Conservation (phyloP, 1,139 yeast species). For the Zygotorulaspora mrakii region DNA sequence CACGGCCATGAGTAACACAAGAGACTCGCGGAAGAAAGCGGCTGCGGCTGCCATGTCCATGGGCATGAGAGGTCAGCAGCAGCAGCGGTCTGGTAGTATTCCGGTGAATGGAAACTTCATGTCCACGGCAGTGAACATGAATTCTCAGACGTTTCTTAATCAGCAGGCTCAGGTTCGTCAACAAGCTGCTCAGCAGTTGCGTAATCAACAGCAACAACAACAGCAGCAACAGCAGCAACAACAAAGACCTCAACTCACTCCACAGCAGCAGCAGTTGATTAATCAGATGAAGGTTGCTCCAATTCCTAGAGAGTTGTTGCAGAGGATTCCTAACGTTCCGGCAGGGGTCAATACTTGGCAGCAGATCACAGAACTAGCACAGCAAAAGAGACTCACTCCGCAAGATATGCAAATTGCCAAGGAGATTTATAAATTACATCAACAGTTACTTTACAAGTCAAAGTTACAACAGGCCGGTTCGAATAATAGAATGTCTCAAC, state of each 20-base stretch:
- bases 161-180: slow-evolving; percentile 53
- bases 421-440: slow-evolving; percentile 40
- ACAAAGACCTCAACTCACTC: slow-evolving; percentile 34
- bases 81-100: slow-evolving; percentile 19
- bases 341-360: slow-evolving; percentile 82
- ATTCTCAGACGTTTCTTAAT: slow-evolving; percentile 43
- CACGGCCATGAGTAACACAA: slow-evolving; percentile 35
- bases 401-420: slow-evolving; percentile 40
- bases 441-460: slow-evolving; percentile 35
- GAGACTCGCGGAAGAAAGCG: slow-evolving; percentile 32
- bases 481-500: slow-evolving; percentile 26
- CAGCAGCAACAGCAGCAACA: slow-evolving; percentile 24
- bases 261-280: slow-evolving; percentile 36
- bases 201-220: slow-evolving; percentile 25
- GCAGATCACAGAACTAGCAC: slow-evolving; percentile 68
- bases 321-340: slow-evolving; percentile 74
- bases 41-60: slow-evolving; percentile 22
- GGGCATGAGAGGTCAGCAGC: slow-evolving; percentile 16
- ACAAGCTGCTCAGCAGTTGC: slow-evolving; percentile 39
- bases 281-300: slow-evolving; percentile 53
- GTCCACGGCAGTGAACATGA: slow-evolving; percentile 27
- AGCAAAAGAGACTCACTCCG: slow-evolving; percentile 43
- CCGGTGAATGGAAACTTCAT: slow-evolving; percentile 14
- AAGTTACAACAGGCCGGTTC: slow-evolving; percentile 30
- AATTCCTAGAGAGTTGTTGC: slow-evolving; percentile 70